These are phyloP conservation scores for Aegilops sharonensis DNA, from an alignment of 176 grass and related monocot genomes.

Conservation along the genomic window DNA sequence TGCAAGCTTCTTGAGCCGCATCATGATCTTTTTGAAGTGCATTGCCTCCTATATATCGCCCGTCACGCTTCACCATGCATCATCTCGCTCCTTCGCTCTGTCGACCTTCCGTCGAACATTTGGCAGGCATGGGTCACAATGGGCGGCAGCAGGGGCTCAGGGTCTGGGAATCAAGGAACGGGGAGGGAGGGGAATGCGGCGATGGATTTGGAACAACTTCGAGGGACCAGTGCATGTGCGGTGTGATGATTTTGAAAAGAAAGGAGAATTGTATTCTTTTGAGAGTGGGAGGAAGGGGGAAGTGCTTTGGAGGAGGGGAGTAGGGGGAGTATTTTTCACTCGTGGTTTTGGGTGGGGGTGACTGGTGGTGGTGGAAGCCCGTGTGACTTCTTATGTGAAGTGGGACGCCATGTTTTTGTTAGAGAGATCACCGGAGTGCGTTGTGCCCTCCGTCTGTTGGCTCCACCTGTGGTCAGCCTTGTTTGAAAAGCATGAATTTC, in stretches of 20 bases:
- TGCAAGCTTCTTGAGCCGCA: conserved; percentile 88
- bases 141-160: background rate
- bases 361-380: background rate
- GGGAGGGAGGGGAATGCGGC: background rate
- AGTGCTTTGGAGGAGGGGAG: background rate
- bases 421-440: too few species aligned
- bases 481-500: too few species aligned
- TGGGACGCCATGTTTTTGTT: background rate
- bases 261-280: background rate
- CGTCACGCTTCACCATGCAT: conserved; percentile 90
- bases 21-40: conserved; percentile 97
- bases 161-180: background rate
- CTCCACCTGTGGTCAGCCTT: too few species aligned
- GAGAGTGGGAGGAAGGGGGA: background rate
- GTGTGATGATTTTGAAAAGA: background rate
- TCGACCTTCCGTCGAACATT: conserved; percentile 53
- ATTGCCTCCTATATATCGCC: conserved; percentile 61
- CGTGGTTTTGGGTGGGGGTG: background rate
- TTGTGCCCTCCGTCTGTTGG: too few species aligned
- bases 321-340: background rate
- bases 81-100: conserved; percentile 34
- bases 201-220: background rate
- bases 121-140: background rate
- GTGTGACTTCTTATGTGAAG: background rate
- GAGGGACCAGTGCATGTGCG: background rate